Evolutionary conservation across 2,329 filamentous ascomycete genomes (phyloP).

Genomic region (Fusarium scirpi): DNA sequence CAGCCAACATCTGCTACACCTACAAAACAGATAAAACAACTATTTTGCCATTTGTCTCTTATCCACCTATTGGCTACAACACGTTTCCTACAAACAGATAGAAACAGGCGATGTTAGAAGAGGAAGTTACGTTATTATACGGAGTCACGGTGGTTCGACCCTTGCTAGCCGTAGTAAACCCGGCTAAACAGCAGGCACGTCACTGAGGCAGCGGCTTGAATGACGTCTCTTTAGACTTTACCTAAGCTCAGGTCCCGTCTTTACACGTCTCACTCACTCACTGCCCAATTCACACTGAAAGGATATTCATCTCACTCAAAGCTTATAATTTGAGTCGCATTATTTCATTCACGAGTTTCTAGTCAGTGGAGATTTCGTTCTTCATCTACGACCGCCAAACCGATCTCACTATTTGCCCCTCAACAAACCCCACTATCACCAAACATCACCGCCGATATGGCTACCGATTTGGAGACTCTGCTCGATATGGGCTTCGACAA

Average conservation of each 20-base stretch:
- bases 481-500: constrained; percentile 85
- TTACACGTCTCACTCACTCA: not conserved
- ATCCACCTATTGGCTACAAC: not conserved
- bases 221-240: constrained; percentile 44
- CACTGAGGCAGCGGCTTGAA: constrained; percentile 46
- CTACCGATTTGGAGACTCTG: constrained; percentile 70
- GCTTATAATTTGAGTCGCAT: not conserved
- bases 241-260: constrained; percentile 16
- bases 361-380: not conserved
- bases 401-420: constrained; percentile 19
- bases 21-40: not conserved
- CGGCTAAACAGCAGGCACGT: constrained; percentile 25
- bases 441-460: constrained; percentile 60
- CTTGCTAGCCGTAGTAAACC: constrained; percentile 44
- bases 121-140: not conserved
- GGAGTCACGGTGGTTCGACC: not conserved
- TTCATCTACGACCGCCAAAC: not conserved
- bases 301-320: not conserved
- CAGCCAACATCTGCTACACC: not conserved
- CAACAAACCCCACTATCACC: constrained; percentile 41
- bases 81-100: not conserved
- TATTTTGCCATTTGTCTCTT: not conserved
- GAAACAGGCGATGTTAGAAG: not conserved
- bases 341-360: not conserved
- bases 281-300: not conserved